Evolutionary conservation across 768 basidiomycete genomes (phyloP).

Genomic region (Russula sp.): DNA sequence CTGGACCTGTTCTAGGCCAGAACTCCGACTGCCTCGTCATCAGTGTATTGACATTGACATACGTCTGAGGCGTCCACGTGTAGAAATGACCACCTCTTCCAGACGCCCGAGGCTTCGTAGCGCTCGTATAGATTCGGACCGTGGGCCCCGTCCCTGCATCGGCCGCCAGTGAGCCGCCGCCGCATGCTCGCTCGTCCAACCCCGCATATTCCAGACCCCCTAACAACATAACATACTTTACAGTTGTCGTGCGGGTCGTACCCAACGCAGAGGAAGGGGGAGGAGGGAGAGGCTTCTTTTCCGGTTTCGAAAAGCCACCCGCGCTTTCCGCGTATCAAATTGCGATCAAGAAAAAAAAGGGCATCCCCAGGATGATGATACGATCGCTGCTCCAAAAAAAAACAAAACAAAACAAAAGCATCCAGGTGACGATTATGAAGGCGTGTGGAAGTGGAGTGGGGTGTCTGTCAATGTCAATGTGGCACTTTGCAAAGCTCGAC

Average conservation of each 20-base stretch:
- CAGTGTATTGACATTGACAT: not conserved
- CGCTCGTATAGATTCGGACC: not conserved
- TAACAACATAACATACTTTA: not conserved
- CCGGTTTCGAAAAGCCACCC: not conserved
- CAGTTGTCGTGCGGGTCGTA: not conserved
- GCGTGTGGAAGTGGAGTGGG: not conserved
- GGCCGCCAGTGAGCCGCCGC: no score
- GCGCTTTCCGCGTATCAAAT: not conserved
- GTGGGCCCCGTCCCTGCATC: not conserved
- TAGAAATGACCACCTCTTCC: not conserved
- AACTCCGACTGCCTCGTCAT: not conserved
- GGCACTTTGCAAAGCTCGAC: no score
- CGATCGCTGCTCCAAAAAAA: not conserved
- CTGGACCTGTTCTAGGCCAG: slow-evolving; percentile 2
- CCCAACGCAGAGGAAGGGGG: not conserved
- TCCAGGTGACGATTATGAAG: not conserved
- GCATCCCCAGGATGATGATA: not conserved
- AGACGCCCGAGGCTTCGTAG: not conserved
- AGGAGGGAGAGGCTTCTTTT: not conserved
- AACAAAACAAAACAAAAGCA: not conserved
- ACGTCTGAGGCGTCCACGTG: slow-evolving; percentile 13
- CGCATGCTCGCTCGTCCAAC: not conserved
- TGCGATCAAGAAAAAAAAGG: not conserved
- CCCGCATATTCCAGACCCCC: not conserved
- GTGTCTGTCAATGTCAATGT: not conserved